Evolutionary conservation across 208 protist genomes (phyloP), one percentile per base, ranked within the genome.

Genomic region (Strigomonas galati): DNA sequence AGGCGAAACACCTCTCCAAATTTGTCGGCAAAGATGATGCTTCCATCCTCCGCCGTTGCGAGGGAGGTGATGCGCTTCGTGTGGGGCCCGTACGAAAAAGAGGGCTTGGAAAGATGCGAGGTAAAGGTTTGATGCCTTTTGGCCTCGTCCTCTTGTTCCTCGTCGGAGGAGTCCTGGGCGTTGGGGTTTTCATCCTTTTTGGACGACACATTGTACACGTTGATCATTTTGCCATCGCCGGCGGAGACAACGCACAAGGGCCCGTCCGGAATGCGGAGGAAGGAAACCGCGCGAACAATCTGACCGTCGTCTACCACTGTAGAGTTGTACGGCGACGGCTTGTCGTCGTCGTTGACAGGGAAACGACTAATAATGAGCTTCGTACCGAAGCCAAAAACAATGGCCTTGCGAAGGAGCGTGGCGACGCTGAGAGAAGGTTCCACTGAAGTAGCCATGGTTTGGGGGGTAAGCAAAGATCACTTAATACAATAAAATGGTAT

Each of bases 1-100:
- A 95, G 49, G 46, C 78, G 85, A 69, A 84, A 91, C 30, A 95
- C 87, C 62, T 95, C 90, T 24, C 90, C 90, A 60, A 95, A 95
- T 74, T 93, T 95, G 79, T 95, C 90, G 19, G 87, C 90, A 62
- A 92, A 95, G 27, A 95, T 61, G 46, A 95, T 80, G 24, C 71
- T 81, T 51, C 73, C 74, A 35, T 90, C 89, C 48, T 78, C 48
- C 51, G 65, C 74, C 2, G 78, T 74, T 14, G 68, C 76, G 27
- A 91, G 60, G 52, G 84, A 78, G 10, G 81, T 92, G 61, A 95
- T 92, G 66, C 87, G 84, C 74, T 95, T 95, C 21, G 74, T 71
- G 66, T 93, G 90, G 5, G 87, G 90, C 1, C 87, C 85, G 73
- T 87, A 91, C 51, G 55, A 62, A 68, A 77, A 93, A n/a, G 76